Percentiles rank a stretch among this genome's conserved stretches.
These are phyloP conservation scores for Byssothecium circinans DNA, from an alignment of 2,329 filamentous ascomycete species.

Conservation along the genomic window DNA sequence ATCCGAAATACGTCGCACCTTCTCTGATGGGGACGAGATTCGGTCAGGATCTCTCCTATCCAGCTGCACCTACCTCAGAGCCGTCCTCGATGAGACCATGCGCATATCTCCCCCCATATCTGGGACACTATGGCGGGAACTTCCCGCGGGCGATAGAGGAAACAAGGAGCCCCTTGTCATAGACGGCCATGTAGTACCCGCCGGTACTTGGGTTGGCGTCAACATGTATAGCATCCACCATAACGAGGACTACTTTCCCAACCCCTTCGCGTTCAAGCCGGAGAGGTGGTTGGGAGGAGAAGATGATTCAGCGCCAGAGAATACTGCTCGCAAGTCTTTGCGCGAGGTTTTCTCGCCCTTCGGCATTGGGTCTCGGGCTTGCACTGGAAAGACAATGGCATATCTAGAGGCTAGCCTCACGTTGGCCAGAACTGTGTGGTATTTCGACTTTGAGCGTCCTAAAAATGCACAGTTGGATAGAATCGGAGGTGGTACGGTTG, in stretches of 20 bases:
- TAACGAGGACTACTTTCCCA: conserved; percentile 18
- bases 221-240: conserved; percentile 25
- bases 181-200: conserved; percentile 19
- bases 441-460: conserved; percentile 12
- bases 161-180: conserved; percentile 12
- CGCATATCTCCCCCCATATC: conserved; percentile 21
- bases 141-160: background rate
- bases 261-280: conserved; percentile 8
- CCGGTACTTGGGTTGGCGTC: conserved; percentile 17
- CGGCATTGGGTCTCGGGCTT: conserved; percentile 2
- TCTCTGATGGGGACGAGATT: conserved; percentile 19
- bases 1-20: conserved; percentile 10
- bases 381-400: conserved; percentile 12
- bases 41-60: conserved; percentile 12
- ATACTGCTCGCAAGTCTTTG: too few relatives aligned
- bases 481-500: conserved; percentile 1
- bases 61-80: conserved; percentile 19
- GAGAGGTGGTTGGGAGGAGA: conserved; percentile 9
- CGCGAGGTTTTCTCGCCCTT: conserved; percentile 14
- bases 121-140: conserved; percentile 19
- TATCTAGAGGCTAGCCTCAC: conserved; percentile 9
- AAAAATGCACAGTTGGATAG: background rate
- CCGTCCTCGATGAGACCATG: conserved; percentile 25
- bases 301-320: conserved; percentile 1
- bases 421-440: conserved; percentile 6